Percentiles rank a stretch among this genome's conserved stretches.
Conservation (phyloP, 2,329 filamentous ascomycete species). For the Ascochyta rabiei region DNA sequence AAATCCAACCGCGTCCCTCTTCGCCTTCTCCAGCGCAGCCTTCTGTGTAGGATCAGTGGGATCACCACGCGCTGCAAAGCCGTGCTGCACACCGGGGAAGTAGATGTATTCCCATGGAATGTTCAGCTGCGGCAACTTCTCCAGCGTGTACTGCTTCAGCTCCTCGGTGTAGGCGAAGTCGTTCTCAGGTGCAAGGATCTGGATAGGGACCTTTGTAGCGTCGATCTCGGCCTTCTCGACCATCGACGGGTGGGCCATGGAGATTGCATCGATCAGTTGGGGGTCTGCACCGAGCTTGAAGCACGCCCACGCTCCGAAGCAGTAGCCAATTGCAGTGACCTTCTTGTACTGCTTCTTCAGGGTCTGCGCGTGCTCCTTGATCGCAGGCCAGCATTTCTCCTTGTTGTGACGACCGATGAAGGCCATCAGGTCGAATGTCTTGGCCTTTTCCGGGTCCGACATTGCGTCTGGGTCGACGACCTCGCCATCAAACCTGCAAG, state of each 20-base stretch:
- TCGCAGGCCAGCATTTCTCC: constrained; percentile 47
- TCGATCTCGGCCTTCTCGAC: constrained; percentile 41
- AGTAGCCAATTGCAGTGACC: constrained; percentile 56
- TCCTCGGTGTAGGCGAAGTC: constrained; percentile 38
- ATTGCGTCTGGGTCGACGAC: constrained; percentile 36
- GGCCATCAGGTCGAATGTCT: constrained; percentile 48
- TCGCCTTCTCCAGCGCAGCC: constrained; percentile 43
- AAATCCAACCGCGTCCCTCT: constrained; percentile 38
- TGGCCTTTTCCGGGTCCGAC: constrained; percentile 34
- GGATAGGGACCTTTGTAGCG: constrained; percentile 38
- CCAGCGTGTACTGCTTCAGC: constrained; percentile 37
- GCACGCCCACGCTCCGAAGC: constrained; percentile 53
- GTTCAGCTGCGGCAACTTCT: constrained; percentile 35
- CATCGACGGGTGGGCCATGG: constrained; percentile 38
- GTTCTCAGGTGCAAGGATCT: constrained; percentile 38
- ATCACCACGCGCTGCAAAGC: constrained; percentile 42
- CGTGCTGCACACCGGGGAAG: constrained; percentile 42
- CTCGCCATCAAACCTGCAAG: constrained; percentile 39
- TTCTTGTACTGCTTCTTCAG: constrained; percentile 48
- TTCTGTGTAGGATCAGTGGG: constrained; percentile 33
- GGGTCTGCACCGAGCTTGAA: constrained; percentile 42
- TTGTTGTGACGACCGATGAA: constrained; percentile 50
- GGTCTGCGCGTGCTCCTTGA: constrained; percentile 44
- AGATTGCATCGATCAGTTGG: constrained; percentile 39
- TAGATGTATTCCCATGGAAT: constrained; percentile 44